Evolutionary conservation across 148 eudicot species (phyloP).

Genomic region (Silene conica): DNA sequence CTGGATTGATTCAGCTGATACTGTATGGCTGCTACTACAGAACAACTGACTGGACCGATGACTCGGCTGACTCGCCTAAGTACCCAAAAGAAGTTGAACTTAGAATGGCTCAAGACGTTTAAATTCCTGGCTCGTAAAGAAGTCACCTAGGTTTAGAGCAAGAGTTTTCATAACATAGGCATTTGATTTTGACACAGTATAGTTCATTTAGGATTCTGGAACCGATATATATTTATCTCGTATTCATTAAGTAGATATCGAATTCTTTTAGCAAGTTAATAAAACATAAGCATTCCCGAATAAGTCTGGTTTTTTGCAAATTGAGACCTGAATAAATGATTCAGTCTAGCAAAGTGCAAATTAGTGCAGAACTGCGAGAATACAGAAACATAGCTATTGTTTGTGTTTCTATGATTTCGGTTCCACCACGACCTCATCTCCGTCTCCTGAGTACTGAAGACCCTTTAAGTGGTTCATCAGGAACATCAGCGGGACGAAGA

Average conservation of each 20-base stretch:
- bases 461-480: conserved; percentile 73
- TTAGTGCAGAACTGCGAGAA: not conserved
- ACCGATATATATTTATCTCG: not conserved
- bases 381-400: conserved; percentile 12
- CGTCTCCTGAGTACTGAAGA: conserved; percentile 71
- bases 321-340: not conserved
- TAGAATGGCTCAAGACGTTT: not conserved
- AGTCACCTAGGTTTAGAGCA: not conserved
- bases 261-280: too few relatives aligned
- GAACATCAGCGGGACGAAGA: too few relatives aligned
- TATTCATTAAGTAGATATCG: too few relatives aligned
- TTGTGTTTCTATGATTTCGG: conserved; percentile 67
- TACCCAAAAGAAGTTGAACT: not conserved
- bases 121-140: not conserved
- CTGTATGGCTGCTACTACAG: conserved; percentile 45
- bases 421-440: conserved; percentile 40
- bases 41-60: not conserved
- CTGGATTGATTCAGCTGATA: conserved; percentile 47
- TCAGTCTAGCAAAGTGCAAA: too few relatives aligned
- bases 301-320: conserved; percentile 2
- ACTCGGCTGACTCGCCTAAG: not conserved
- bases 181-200: not conserved
- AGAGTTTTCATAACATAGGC: not conserved
- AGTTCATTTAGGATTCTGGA: not conserved
- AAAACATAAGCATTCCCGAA: too few relatives aligned